Conservation (phyloP, 139 green algal species). For the Edaphochlamys debaryana region DNA sequence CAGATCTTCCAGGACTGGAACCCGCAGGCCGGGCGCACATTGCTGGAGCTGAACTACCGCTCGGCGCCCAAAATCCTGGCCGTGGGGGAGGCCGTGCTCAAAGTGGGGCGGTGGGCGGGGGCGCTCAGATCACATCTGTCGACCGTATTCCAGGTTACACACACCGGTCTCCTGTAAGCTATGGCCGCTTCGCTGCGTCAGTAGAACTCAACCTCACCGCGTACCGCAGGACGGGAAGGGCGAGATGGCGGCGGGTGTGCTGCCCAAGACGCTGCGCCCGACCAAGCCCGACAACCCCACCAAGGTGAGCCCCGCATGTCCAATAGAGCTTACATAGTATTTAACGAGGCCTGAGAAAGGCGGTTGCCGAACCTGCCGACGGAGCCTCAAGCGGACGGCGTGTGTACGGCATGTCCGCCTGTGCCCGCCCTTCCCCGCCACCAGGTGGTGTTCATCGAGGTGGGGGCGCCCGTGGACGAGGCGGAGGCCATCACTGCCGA, state of each 20-base stretch:
- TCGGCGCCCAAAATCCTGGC: slow-evolving; percentile 31
- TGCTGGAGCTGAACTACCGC: slow-evolving; percentile 43
- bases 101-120: not conserved
- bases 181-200: no score
- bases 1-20: slow-evolving; percentile 6
- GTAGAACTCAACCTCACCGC: no score
- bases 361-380: no score
- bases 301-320: not conserved
- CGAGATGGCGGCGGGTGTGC: not conserved
- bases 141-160: no score
- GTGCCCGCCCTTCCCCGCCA: no score
- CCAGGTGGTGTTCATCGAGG: slow-evolving; percentile 17
- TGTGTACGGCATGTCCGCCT: no score
- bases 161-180: no score
- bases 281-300: not conserved
- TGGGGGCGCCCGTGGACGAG: slow-evolving; percentile 26
- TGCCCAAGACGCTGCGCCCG: slow-evolving; percentile 3
- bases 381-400: no score
- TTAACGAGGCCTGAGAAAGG: no score
- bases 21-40: slow-evolving; percentile 5
- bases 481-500: slow-evolving; percentile 10
- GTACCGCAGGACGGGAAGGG: no score
- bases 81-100: slow-evolving; percentile 21
- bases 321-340: no score
- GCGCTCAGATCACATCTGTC: not conserved